Base-by-base conservation (phyloP, 1,284 basidiomycete species). In the Dichomitus squalens region DNA sequence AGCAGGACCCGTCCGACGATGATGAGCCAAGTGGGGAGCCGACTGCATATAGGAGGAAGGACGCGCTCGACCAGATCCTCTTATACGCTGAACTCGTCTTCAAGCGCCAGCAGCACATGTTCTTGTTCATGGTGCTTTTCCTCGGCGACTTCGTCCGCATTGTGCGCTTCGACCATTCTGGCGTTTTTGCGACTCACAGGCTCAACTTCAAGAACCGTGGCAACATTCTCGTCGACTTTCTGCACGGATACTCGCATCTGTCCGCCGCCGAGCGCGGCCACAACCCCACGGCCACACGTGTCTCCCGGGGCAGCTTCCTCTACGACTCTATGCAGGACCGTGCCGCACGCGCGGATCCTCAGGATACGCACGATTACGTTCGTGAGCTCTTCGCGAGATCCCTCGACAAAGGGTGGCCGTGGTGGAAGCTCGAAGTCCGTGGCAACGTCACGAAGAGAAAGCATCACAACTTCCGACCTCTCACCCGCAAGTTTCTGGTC, bases 91-190 rank as follows among this genome's bases (percentile, higher is more conserved):
- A 36, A 14, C 47, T 49, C 14, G 21, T 57, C 9, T 33, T 52
- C 35, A 21, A 33, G 14, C 57, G 39, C 4, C 64, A 66, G 41
- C 58, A 59, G 12, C 56, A 56, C 1, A 34, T 34, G 33, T 55
- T 55, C 46, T 8, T 54, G 21, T 63, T 60, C 53, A 49, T 55
- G 36, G 11, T 66, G 6, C 18, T 62, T 39, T 46, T 67, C 34
- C 55, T 50, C 29, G 51, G 50, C 7, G 16, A 51, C 29, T 25
- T 20, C 33, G 64, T 60, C n/a, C 59, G 65, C 7, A 33, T 65
- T 21, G 16, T 65, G 3, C 61, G 53, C 35, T 63, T 60, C 59
- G 65, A 66, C 49, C 55, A 54, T 12, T 56, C 60, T 20, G 64
- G 61, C 3, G 53, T 55, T 21, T 58, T 64, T 25, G 53, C 60